Conservation (phyloP, 2,329 filamentous ascomycete species). For the Fusarium decemcellulare region DNA sequence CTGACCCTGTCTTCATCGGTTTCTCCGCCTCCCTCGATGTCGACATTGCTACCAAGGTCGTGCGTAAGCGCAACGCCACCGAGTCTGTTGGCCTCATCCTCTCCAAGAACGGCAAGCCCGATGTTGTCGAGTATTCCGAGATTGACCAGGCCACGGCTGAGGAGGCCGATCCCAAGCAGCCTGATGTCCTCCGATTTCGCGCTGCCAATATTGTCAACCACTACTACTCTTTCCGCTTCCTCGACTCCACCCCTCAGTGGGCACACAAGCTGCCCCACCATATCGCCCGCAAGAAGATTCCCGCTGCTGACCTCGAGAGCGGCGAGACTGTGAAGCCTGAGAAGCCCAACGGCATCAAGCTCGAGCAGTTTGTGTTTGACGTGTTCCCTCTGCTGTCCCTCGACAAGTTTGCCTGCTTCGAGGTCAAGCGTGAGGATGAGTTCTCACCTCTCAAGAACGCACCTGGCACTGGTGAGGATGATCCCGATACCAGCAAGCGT, state of each 20-base stretch:
- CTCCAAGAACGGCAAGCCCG: constrained; percentile 94
- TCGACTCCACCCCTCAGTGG: constrained; percentile 92
- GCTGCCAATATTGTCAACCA: constrained; percentile 99
- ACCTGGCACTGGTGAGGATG: constrained; percentile 88
- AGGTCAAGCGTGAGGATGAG: constrained; percentile 97
- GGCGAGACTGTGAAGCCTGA: constrained; percentile 90
- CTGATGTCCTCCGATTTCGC: constrained; percentile 90
- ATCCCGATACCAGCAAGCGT: constrained; percentile 90
- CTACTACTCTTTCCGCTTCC: constrained; percentile 96
- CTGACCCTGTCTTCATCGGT: constrained; percentile 94
- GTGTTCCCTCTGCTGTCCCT: constrained; percentile 93
- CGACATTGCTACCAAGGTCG: constrained; percentile 99
- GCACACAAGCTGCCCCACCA: constrained; percentile 91
- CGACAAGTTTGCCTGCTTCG: constrained; percentile 93
- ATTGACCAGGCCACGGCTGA: constrained; percentile 92
- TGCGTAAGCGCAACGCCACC: constrained; percentile 96
- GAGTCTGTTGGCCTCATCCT: constrained; percentile 97
- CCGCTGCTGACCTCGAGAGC: constrained; percentile 80
- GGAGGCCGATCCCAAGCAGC: constrained; percentile 86
- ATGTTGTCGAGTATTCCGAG: constrained; percentile 99
- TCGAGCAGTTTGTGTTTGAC: constrained; percentile 99
- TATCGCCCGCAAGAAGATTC: constrained; percentile 98
- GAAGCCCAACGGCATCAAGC: constrained; percentile 97
- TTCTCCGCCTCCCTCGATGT: constrained; percentile 91
- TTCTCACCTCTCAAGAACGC: constrained; percentile 98